Evolutionary conservation across 1,284 basidiomycete species (phyloP).

Genomic region (Ustilago shanxiensis): DNA sequence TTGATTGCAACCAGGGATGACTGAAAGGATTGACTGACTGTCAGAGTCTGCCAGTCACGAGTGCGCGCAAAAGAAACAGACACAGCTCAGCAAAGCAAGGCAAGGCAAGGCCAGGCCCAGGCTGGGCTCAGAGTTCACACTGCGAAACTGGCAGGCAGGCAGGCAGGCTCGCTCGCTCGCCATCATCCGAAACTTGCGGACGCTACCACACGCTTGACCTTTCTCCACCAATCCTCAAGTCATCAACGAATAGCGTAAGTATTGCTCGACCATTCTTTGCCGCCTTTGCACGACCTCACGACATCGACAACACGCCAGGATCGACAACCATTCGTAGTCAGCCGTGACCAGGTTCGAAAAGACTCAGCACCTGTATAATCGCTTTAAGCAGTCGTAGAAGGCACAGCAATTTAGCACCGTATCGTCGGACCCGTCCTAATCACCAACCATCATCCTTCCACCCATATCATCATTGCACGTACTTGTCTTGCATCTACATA

Average conservation of each 20-base stretch:
- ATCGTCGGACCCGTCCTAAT: slow-evolving; percentile 20
- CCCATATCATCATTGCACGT: slow-evolving; percentile 3
- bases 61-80: slow-evolving; percentile 1
- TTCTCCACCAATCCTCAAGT: slow-evolving; percentile 57
- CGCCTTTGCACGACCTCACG: slow-evolving; percentile 13
- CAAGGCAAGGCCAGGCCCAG: not conserved
- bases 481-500: slow-evolving; percentile 7
- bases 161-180: slow-evolving; percentile 23
- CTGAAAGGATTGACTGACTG: not conserved
- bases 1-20: too few relatives aligned
- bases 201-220: slow-evolving; percentile 30
- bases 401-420: not conserved
- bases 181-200: slow-evolving; percentile 36
- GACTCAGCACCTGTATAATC: not conserved
- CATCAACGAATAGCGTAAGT: slow-evolving; percentile 50
- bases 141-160: not conserved
- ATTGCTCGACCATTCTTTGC: slow-evolving; percentile 16
- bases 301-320: slow-evolving; percentile 1
- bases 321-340: not conserved
- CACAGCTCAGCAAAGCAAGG: not conserved
- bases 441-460: not conserved
- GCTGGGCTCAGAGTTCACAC: too few relatives aligned
- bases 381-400: not conserved
- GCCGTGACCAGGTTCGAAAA: not conserved
- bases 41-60: not conserved